phyloP scores from a whole-genome alignment of 208 protist genomes.

The Crithidia bombi region DNA sequence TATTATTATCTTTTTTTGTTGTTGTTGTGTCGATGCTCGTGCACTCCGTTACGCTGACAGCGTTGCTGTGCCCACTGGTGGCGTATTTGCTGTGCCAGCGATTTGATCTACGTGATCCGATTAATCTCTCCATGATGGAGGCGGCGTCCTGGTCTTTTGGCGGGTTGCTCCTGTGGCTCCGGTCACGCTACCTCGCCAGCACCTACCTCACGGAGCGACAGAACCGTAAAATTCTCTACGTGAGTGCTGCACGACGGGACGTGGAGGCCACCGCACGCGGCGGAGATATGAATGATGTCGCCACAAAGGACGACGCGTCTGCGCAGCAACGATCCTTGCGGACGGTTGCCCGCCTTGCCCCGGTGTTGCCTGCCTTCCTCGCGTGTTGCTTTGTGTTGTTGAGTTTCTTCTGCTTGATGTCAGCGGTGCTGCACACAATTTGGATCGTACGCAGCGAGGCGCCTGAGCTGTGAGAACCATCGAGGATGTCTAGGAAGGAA shows the following conservation, averaged over 20 bases:
- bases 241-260: constrained; percentile 4
- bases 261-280: not conserved
- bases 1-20: not conserved
- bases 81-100: constrained; percentile 12
- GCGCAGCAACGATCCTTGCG: constrained; percentile 1
- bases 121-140: constrained; percentile 35
- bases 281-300: not conserved
- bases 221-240: constrained; percentile 17
- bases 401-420: constrained; percentile 28
- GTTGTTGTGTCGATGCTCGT: not conserved
- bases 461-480: not conserved
- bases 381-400: constrained; percentile 38
- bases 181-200: constrained; percentile 47
- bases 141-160: constrained; percentile 37
- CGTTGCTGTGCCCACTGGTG: constrained; percentile 18
- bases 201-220: constrained; percentile 49
- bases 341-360: constrained; percentile 48
- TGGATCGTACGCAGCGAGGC: constrained; percentile 19
- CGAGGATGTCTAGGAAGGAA: no score
- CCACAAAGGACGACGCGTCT: not conserved
- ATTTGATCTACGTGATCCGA: constrained; percentile 9
- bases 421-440: constrained; percentile 28
- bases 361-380: constrained; percentile 42
- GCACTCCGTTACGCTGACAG: constrained; percentile 12
- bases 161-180: constrained; percentile 51